Evolutionary conservation across 768 basidiomycete genomes (phyloP), one percentile per base, ranked within the genome.

Genomic region (Roridomyces roridus): DNA sequence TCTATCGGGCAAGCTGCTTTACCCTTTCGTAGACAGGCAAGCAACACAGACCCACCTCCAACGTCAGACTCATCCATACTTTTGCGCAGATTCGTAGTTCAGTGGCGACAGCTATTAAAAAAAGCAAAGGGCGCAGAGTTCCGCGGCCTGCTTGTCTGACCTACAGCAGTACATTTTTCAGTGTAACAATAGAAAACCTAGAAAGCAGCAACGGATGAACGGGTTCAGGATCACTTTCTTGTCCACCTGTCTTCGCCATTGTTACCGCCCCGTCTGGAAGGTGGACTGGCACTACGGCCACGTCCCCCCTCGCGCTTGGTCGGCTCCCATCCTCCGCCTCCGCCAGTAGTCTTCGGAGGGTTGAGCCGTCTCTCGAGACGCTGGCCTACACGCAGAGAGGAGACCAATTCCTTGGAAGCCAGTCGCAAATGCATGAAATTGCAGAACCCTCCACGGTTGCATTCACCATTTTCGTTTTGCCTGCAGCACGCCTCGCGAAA

Each of bases 401-500:
- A 84, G 3, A 93, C 90, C 12, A 97, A 83, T 11, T 92, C 87
- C 68, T 89, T 87, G 26, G 94, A 91, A 5, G 96, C 92, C 20
- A 94, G 81, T 14, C 93, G 87, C 29, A 98, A 79, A 76, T 98
- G 96, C 94, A 98, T 97, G 70, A 99, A 99, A 73, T 99, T 98
- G 75, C 96, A 98, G 77, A 97, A 98, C 3, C 95, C 95, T 26
- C 96, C 97, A 39, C 97, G 88, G 67, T 96, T 96, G 73, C 97
- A 99, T 74, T 96, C 93, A 8, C 97, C 97, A 65, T 98, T 91
- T 72, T 99, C 97, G 66, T 99, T 98, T 73, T 99, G 97, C 43
- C 97, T 86, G 72, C 97, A 99, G 70, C 97, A 99, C 0, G 96
- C 96, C 76, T 99, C 97, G 46, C 96, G 88, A 73, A 99, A 99